Conservation (phyloP, 202 grass and related monocot species). For the Elaeis oleifera region DNA sequence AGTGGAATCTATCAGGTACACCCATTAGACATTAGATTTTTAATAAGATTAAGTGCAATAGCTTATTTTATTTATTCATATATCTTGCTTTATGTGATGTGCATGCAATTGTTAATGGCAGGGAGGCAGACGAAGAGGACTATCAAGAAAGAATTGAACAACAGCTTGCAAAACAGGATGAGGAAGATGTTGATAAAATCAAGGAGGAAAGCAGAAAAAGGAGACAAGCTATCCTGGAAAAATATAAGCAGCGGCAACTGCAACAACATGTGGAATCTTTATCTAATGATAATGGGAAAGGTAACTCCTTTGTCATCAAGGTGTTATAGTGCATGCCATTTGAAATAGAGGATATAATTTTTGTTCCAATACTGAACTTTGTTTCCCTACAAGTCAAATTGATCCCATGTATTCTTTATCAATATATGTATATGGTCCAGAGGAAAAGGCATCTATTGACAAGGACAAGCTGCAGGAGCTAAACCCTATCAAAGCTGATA, state of each 20-base stretch:
- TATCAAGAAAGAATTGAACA: slow-evolving; percentile 90
- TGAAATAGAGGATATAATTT: neutral
- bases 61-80: slow-evolving; percentile 2
- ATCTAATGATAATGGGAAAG: slow-evolving; percentile 43
- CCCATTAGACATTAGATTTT: slow-evolving; percentile 4
- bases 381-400: no score
- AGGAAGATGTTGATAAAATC: slow-evolving; percentile 94
- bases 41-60: neutral
- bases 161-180: slow-evolving; percentile 72
- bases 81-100: slow-evolving; percentile 6
- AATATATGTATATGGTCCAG: slow-evolving; percentile 22
- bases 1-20: slow-evolving; percentile 50
- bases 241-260: slow-evolving; percentile 53
- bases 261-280: slow-evolving; percentile 43
- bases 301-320: slow-evolving; percentile 29
- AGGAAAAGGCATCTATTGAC: slow-evolving; percentile 20
- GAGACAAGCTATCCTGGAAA: slow-evolving; percentile 86
- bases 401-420: no score
- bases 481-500: slow-evolving; percentile 30
- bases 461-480: slow-evolving; percentile 24
- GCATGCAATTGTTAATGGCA: slow-evolving; percentile 23
- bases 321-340: neutral
- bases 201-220: slow-evolving; percentile 91
- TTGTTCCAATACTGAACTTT: no score
- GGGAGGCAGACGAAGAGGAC: slow-evolving; percentile 74